Evolutionary conservation across 257 asterid genomes (phyloP).

Genomic region (Nicotiana noctiflora): DNA sequence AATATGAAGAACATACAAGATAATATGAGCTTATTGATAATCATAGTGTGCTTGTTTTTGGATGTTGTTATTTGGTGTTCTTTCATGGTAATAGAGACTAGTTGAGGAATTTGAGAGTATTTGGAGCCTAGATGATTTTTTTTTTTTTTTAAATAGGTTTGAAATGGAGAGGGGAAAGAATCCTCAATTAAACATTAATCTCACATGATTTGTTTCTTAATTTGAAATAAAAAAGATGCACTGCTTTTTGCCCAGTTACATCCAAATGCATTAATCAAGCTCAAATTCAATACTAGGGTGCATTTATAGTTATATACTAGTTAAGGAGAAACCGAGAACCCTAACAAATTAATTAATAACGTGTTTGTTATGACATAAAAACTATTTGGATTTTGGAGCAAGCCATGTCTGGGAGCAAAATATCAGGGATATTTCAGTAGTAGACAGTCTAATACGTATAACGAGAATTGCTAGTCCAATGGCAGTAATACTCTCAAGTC

Average conservation of each 20-base stretch:
- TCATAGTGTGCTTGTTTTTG: slow-evolving; percentile 9
- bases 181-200: not conserved
- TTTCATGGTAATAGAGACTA: not conserved
- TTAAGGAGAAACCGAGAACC: not conserved
- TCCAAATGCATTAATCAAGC: not conserved
- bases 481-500: too few species aligned
- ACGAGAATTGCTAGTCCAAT: not conserved
- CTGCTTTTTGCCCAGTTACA: not conserved
- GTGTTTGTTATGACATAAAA: not conserved
- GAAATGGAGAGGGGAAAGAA: not conserved
- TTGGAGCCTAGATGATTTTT: not conserved
- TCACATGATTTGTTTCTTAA: not conserved
- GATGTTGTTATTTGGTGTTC: slow-evolving; percentile 2
- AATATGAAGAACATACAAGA: slow-evolving; percentile 5
- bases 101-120: not conserved
- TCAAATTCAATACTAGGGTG: not conserved
- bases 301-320: not conserved
- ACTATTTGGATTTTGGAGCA: not conserved
- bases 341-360: not conserved
- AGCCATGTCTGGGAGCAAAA: not conserved
- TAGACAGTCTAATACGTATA: not conserved
- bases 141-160: not conserved
- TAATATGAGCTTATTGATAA: slow-evolving; percentile 9
- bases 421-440: not conserved
- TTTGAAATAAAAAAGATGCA: not conserved